Evolutionary conservation across 495 filamentous ascomycete species (phyloP), one percentile per base, ranked within the genome.

Genomic region (Xylaria intraflava): DNA sequence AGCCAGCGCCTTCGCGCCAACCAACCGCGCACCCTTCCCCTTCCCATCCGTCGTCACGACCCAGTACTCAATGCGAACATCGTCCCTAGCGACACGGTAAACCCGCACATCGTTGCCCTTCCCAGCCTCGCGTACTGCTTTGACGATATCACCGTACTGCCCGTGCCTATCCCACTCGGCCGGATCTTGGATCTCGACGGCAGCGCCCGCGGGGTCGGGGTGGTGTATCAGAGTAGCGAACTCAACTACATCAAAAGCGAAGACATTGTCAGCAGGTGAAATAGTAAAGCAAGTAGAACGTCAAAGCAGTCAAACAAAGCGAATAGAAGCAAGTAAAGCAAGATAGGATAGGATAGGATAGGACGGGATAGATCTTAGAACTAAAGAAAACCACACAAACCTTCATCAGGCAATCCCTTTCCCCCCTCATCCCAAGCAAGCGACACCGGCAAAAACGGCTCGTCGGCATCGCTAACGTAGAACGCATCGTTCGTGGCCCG

Each of bases 401-500:
- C 78, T 65, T 83, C 72, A 65, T 80, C 81, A 33, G 85, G 85
- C 66, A 85, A 75, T 36, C 67, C 65, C 31, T 72, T 76, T 36
- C 73, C 72, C 33, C 52, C 62, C 36, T 80, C 83, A 39, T 76
- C 72, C 77, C 78, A 90, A 53, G 69, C 72, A 58, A 95, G 61
- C 46, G 72, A 78, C 4, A 95, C 88, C 1, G 82, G 79, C 64
- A 84, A 83, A 67, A 91, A 95, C 31, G 85, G 85, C 71, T 92
- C 87, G 69, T 95, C 90, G 6, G 87, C 78, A 53, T 95, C 90
- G 49, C 85, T 90, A 3, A 79, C 66, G 66, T 92, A 94, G 61
- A 82, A 85, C 42, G 70, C 76, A 50, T 87, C 80, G 26, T 82
- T 71, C 3, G 59, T 62, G 3, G 64, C 69, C 46, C 73, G 69